Base-by-base conservation (phyloP, 2,329 filamentous ascomycete genomes). In the Teratosphaeria gauchensis region DNA sequence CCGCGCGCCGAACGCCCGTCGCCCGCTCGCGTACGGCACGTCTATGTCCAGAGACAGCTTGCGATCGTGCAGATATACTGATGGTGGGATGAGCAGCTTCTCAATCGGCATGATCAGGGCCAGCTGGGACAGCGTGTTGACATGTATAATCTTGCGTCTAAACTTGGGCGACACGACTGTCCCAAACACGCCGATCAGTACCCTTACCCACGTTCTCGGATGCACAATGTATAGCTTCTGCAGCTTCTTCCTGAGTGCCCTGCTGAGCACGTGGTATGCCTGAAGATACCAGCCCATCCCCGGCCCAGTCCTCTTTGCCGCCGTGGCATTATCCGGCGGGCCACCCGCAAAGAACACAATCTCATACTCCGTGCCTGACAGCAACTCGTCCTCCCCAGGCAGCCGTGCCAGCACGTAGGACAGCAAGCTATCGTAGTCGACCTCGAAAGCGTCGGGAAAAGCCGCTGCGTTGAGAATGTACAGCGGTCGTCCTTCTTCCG, bases 321-420 rank as follows among this genome's bases (percentile, higher is more conserved):
- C 68, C 9, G 75, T 77, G 14, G 71, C 73, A 53, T 73, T 74
- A 54, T 75, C 77, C 53, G 74, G 74, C 42, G 75, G 75, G 9
- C 79, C 80, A n/a, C 80, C 80, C 4, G 80, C 80, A 64, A 83
- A 82, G 70, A 83, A 82, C 58, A 83, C 72, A 53, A 83, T 76
- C 65, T 82, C 80, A 63, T 83, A 83, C 58, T 81, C 79, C 21
- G 75, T 76, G 1, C 80, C 80, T 54, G 74, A 75, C 32, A 81
- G 72, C 59, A 83, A 68, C 61, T 82, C 80, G 53, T 83, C 80
- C 62, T 83, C 80, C 24, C 77, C 77, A 2, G 81, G 81, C 31
- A 83, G 70, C 57, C 80, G 73, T 2, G 78, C 77, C 14, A 83
- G 73, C 6, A 83, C 80, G 60, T 83, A 83, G 3, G 80, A 79